A percentile compares a stretch with the other conserved stretches of the same genome.
phyloP scores from a whole-genome alignment of 345 rosid species.

The Boechera stricta region DNA sequence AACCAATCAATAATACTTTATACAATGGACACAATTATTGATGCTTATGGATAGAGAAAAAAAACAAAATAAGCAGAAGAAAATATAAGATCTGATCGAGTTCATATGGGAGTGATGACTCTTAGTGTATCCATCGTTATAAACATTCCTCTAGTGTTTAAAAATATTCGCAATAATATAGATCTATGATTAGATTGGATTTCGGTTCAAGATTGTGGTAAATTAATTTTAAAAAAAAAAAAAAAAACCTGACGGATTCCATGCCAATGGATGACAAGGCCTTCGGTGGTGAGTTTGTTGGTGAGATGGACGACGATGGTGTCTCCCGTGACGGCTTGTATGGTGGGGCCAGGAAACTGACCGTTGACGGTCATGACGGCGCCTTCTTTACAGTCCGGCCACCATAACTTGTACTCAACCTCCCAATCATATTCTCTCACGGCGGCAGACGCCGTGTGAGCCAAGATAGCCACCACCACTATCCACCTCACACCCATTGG shows the following conservation, averaged over 20 bases:
- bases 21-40: neutral
- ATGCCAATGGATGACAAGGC: conserved; percentile 95
- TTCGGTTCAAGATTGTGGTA: too few relatives aligned
- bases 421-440: conserved; percentile 64
- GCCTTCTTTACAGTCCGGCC: conserved; percentile 71
- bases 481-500: conserved; percentile 39
- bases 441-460: conserved; percentile 36
- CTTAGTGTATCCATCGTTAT: neutral
- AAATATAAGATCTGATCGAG: conserved; percentile 9
- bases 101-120: conserved; percentile 17
- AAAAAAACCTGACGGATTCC: conserved; percentile 74
- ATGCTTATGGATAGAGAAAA: neutral
- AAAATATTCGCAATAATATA: neutral
- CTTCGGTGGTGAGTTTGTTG: conserved; percentile 76
- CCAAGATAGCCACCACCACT: conserved; percentile 30
- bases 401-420: conserved; percentile 66
- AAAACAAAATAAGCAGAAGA: neutral
- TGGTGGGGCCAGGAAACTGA: conserved; percentile 90
- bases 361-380: conserved; percentile 74
- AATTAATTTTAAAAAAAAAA: neutral
- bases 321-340: conserved; percentile 69
- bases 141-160: neutral
- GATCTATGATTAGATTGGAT: neutral
- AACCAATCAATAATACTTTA: neutral
- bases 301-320: conserved; percentile 65